phyloP scores from a whole-genome alignment of 2,329 filamentous ascomycete genomes.

The Aspergillus hortae region DNA sequence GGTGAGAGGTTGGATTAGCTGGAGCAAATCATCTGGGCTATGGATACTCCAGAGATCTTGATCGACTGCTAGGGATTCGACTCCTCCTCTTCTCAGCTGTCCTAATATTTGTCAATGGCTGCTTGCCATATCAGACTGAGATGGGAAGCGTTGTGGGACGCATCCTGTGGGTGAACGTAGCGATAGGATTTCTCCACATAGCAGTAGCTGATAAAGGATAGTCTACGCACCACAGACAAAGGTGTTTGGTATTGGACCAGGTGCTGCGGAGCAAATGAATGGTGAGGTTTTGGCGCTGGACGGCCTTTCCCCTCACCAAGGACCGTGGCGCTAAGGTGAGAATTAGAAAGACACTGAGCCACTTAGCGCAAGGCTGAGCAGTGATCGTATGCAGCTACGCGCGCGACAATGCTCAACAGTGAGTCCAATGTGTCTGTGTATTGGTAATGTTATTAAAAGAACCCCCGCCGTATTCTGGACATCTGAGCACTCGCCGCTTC shows the following conservation, averaged over 20 bases:
- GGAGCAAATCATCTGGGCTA: background rate
- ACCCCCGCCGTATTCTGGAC: too few relatives aligned
- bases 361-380: background rate
- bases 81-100: background rate
- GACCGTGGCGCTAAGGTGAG: background rate
- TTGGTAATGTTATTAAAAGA: too few relatives aligned
- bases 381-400: background rate
- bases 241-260: too few relatives aligned
- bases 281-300: background rate
- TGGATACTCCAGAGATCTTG: slow-evolving; percentile 2
- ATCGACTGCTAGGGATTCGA: background rate
- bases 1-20: background rate
- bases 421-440: too few relatives aligned
- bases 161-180: too few relatives aligned
- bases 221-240: too few relatives aligned
- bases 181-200: too few relatives aligned
- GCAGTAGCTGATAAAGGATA: too few relatives aligned
- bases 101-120: background rate
- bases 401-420: too few relatives aligned
- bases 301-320: background rate
- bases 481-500: too few relatives aligned
- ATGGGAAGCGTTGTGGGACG: background rate
- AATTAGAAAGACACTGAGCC: background rate
- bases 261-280: background rate
- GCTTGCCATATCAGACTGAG: slow-evolving; percentile 1